Evolutionary conservation across 257 asterid species (phyloP).

Genomic region (Scutellaria barbata): DNA sequence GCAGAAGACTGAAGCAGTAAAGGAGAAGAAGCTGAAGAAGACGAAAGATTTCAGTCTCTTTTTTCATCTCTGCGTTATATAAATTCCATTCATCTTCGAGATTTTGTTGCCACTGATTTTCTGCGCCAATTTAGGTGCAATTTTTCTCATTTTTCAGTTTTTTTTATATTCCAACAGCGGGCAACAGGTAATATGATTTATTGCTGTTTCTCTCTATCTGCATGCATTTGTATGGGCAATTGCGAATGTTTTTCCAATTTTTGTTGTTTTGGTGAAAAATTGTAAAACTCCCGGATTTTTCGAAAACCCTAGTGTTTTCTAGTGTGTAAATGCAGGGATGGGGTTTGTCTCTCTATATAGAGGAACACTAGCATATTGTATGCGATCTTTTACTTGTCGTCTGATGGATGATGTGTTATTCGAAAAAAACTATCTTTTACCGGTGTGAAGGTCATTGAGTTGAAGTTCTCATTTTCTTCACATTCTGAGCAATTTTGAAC

Average conservation of each 20-base stretch:
- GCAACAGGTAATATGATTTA: constrained; percentile 37
- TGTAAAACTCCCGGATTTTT: constrained; percentile 20
- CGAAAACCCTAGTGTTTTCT: constrained; percentile 46
- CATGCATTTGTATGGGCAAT: constrained; percentile 13
- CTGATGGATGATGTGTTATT: not conserved
- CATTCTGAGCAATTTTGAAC: constrained; percentile 17
- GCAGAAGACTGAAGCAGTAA: constrained; percentile 27
- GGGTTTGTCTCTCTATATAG: not conserved
- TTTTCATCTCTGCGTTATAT: constrained; percentile 28
- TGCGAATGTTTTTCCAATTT: not conserved
- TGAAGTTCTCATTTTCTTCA: not conserved
- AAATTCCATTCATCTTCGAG: not conserved
- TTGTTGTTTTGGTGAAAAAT: not conserved
- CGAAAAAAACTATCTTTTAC: not conserved
- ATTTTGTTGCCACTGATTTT: constrained; percentile 12
- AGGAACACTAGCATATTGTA: not conserved
- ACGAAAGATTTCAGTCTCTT: constrained; percentile 8
- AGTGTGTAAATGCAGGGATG: constrained; percentile 23
- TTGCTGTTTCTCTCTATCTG: not conserved
- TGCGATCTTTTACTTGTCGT: not conserved
- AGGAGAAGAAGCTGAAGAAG: constrained; percentile 10
- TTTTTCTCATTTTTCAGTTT: constrained; percentile 11
- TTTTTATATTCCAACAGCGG: constrained; percentile 10
- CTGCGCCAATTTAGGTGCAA: constrained; percentile 17
- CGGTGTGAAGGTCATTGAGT: constrained; percentile 20